Base-by-base conservation (phyloP, 2,329 filamentous ascomycete species). In the Orbilia brochopaga region DNA sequence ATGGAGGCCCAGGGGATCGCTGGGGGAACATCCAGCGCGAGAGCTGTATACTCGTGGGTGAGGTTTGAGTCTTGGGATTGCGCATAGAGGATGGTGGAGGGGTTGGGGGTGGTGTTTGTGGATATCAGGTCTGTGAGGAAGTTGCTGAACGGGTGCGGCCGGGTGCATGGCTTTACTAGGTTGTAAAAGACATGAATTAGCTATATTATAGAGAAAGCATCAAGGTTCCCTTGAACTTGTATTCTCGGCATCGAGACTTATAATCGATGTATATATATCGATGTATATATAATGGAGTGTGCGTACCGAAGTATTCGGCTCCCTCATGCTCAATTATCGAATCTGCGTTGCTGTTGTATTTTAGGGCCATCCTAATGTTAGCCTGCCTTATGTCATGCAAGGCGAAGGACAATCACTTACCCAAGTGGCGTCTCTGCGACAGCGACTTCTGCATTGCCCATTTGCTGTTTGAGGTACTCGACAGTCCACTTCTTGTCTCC, bases 1-100 rank as follows among this genome's bases (percentile, higher is more conserved):
- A 91, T 87, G 27, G 87, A 85, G 0, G 90, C 90, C 78, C 90
- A 94, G 0, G 88, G 84, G 52, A 93, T 86, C 62, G 85, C 83
- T 1, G 79, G 79, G 10, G 86, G 87, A 0, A 91, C 85, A 74
- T 90, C 84, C 0, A 81, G 76, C 77, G 87, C 86, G 1, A 94
- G 83, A 0, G 82, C 76, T 0, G 80, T 74, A 78, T 92, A 94
- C 79, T 94, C 91, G 69, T 87, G 83, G 1, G 87, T 85, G 19
- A 94, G 83, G 77, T 93, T 94, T 78, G 93, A 89, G 77, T 94
- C 92, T 81, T 94, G 90, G 40, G 89, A 91, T 79, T 92, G 90
- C 0, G 88, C 88, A 79, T 92, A 92, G 52, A 90, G 83, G 76
- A 77, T 74, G 24, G 62, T 62, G 50, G 42, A 17, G 56, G 65